A percentile compares a stretch with the other conserved stretches of the same genome.
These are phyloP conservation scores for Priceomyces melissophilus DNA, from an alignment of 805 yeast species.

Conservation along the genomic window DNA sequence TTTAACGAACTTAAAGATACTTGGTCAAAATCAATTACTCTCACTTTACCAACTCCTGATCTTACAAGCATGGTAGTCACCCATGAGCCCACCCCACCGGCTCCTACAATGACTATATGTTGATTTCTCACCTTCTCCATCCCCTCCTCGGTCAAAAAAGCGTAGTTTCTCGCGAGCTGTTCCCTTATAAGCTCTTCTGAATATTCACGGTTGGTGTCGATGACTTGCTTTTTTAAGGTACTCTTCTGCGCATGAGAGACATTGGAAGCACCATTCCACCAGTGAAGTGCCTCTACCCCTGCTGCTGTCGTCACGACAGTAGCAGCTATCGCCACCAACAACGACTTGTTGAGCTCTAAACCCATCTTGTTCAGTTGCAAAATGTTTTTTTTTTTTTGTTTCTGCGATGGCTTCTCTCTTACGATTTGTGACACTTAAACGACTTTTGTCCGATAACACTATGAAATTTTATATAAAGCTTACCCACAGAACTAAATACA, in stretches of 20 bases:
- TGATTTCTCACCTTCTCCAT: constrained; percentile 68
- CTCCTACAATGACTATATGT: constrained; percentile 78
- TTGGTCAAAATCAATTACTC: constrained; percentile 93
- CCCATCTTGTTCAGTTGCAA: not conserved
- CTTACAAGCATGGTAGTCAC: constrained; percentile 87
- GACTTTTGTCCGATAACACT: too few relatives aligned
- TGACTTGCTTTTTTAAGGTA: constrained; percentile 1
- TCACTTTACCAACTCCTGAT: constrained; percentile 77
- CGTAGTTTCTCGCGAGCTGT: constrained; percentile 91
- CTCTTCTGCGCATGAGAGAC: not conserved
- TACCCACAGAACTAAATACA: constrained; percentile 14
- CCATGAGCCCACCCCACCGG: constrained; percentile 99
- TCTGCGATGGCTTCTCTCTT: not conserved
- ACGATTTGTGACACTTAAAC: too few relatives aligned
- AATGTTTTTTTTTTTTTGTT: not conserved
- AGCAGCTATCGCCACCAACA: constrained; percentile 18
- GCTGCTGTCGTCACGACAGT: constrained; percentile 34
- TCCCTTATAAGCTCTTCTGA: constrained; percentile 77
- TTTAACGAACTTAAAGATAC: constrained; percentile 88
- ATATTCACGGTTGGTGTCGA: constrained; percentile 15
- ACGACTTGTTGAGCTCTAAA: constrained; percentile 2
- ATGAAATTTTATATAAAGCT: too few relatives aligned
- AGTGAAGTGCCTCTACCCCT: constrained; percentile 34
- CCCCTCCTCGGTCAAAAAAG: constrained; percentile 86
- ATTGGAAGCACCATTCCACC: constrained; percentile 8